Conservation (phyloP, 257 asterid genomes). For the Fraxinus cuspidata region DNA sequence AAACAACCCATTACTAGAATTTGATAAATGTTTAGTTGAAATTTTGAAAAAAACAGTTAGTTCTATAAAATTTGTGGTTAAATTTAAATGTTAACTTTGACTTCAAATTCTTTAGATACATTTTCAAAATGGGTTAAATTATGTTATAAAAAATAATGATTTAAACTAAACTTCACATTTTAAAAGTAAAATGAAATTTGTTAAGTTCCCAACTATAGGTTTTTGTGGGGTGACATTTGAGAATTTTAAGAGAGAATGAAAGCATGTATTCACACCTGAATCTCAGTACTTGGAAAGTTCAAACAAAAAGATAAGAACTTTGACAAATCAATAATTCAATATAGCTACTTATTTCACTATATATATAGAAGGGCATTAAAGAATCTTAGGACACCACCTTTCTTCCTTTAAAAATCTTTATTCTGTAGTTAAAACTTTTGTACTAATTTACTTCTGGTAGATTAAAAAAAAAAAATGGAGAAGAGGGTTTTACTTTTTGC, state of each 20-base stretch:
- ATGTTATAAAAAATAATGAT: no score
- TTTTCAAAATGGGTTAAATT: no score
- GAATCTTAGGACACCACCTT: not conserved
- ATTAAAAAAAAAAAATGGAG: slow-evolving; percentile 1
- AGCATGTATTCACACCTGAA: not conserved
- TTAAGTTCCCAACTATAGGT: not conserved
- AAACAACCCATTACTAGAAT: no score
- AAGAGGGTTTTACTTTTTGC: slow-evolving; percentile 15
- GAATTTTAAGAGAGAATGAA: not conserved
- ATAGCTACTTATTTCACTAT: not conserved
- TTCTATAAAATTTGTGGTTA: no score
- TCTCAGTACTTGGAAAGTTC: not conserved
- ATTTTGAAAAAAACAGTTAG: no score
- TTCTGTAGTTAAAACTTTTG: no score
- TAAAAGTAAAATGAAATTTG: not conserved
- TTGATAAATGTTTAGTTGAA: no score
- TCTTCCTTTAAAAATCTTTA: slow-evolving; percentile 4
- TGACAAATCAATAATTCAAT: not conserved
- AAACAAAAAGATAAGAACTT: not conserved
- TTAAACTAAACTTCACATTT: not conserved
- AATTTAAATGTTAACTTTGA: no score
- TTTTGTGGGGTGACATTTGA: not conserved
- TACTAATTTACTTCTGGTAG: not conserved
- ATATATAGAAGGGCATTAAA: not conserved
- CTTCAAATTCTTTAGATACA: no score